These are phyloP conservation scores for Pelargonium myrrhifolium DNA, from an alignment of 441 rosid species.

Conservation along the genomic window DNA sequence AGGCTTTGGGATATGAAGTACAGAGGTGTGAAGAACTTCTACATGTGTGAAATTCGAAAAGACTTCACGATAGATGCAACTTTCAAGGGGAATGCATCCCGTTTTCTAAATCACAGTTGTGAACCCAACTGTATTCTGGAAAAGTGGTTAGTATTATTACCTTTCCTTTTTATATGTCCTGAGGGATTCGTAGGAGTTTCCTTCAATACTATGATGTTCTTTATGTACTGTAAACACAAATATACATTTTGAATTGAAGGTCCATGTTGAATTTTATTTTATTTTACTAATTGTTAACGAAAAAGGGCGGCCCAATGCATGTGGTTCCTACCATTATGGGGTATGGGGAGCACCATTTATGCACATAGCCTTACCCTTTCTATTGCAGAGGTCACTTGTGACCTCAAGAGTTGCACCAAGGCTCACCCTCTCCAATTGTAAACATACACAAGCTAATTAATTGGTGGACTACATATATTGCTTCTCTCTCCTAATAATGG, in stretches of 20 bases:
- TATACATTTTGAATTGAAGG: no score
- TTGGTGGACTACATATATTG: no score
- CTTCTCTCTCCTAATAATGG: no score
- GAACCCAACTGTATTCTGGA: slow-evolving; percentile 79
- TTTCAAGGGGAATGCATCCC: slow-evolving; percentile 84
- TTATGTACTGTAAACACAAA: background rate
- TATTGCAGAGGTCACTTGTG: no score
- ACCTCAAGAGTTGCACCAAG: no score
- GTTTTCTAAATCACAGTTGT: slow-evolving; percentile 91
- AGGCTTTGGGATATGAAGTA: slow-evolving; percentile 99
- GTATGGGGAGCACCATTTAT: no score
- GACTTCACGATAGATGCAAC: slow-evolving; percentile 97
- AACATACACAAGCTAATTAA: no score
- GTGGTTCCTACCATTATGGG: no score
- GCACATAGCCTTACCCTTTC: no score
- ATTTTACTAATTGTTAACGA: background rate
- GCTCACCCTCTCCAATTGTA: no score
- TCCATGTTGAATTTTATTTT: no score
- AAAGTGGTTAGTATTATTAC: slow-evolving; percentile 56
- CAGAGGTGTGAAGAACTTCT: slow-evolving; percentile 67
- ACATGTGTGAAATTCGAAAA: slow-evolving; percentile 94
- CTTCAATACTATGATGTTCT: background rate
- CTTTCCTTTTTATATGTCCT: slow-evolving; percentile 4
- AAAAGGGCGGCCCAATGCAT: background rate
- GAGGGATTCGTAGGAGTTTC: background rate